Evolutionary conservation across 768 basidiomycete species (phyloP).

Genomic region (Calocybe cyanea): DNA sequence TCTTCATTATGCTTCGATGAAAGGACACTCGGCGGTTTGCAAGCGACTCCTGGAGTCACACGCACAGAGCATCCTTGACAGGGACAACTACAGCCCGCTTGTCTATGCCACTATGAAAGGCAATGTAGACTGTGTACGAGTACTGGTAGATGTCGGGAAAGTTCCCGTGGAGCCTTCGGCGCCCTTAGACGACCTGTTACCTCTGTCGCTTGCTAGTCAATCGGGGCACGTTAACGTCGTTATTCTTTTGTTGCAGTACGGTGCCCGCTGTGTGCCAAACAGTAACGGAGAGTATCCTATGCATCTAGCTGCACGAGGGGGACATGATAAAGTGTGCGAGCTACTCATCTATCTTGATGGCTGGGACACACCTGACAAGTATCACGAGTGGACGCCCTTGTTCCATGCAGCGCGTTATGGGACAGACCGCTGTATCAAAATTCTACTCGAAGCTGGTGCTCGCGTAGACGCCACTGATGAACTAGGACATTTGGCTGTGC

Average conservation of each 20-base stretch:
- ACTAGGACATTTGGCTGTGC: slow-evolving; percentile 76
- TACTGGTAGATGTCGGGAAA: slow-evolving; percentile 71
- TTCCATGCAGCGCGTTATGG: slow-evolving; percentile 94
- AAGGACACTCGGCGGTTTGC: slow-evolving; percentile 78
- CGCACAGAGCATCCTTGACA: slow-evolving; percentile 69
- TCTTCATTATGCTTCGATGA: slow-evolving; percentile 94
- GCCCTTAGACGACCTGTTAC: slow-evolving; percentile 68
- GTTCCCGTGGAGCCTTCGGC: slow-evolving; percentile 59
- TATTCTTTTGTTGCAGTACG: slow-evolving; percentile 68
- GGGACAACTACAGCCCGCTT: slow-evolving; percentile 93
- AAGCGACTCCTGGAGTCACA: slow-evolving; percentile 67
- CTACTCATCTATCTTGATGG: slow-evolving; percentile 71
- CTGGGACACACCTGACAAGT: slow-evolving; percentile 90
- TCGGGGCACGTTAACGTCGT: slow-evolving; percentile 85
- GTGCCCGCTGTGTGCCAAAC: slow-evolving; percentile 78
- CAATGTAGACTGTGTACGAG: slow-evolving; percentile 74
- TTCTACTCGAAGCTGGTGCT: slow-evolving; percentile 79
- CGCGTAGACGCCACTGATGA: slow-evolving; percentile 80
- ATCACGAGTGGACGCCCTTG: slow-evolving; percentile 97
- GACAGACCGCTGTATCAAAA: slow-evolving; percentile 63
- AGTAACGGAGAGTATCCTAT: slow-evolving; percentile 97
- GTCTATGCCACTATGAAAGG: slow-evolving; percentile 92
- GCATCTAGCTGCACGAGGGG: slow-evolving; percentile 92
- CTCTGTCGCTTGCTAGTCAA: slow-evolving; percentile 88
- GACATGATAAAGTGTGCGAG: slow-evolving; percentile 81